Evolutionary conservation across 805 yeast genomes (phyloP), one percentile per base, ranked within the genome.

Genomic region (Candida krabiensis): DNA sequence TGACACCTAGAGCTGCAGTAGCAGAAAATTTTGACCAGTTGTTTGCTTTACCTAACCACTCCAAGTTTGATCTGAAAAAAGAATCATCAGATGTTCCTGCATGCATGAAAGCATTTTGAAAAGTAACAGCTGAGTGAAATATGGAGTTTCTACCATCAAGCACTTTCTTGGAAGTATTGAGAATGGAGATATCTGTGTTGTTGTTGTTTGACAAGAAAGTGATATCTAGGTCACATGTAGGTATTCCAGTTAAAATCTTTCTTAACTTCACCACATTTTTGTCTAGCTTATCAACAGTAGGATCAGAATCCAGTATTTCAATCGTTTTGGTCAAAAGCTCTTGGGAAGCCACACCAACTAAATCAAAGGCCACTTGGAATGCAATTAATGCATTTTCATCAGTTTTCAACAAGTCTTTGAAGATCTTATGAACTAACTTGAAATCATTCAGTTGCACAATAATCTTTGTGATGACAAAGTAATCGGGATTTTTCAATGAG

Each of bases 1-100:
- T 90, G 21, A 91, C 98, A 59, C 99, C 99, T 44, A 93, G 70
- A 11, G 98, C 97, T 7, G 98, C 98, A 11, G 98, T 91, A 2
- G 98, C 97, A 0, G 96, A 81, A 62, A 93, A 93, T 60, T 91
- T 93, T 5, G 97, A 89, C 99, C 99, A 93, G 64, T 91, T 89
- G 32, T 91, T 83, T n/a, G 99, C 97, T 65, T 89, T 87, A 30
- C 95, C 95, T 50, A 93, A 72, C 97, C 98, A 93, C 55, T 91
- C 96, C 55, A 89, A 71, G 58, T 93, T 93, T 30, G 83, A 77
- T 60, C 96, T 77, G 66, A 91, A 85, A 56, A 93, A 93, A 0
- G 89, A 79, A 61, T 93, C 97, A 56, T 86, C 95, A 7, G 98
- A 87, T 11, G 99, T 93, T 41, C 98, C 99, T 26, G 93, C 86